Evolutionary conservation across 345 rosid genomes (phyloP).

Genomic region (Theobroma cacao): DNA sequence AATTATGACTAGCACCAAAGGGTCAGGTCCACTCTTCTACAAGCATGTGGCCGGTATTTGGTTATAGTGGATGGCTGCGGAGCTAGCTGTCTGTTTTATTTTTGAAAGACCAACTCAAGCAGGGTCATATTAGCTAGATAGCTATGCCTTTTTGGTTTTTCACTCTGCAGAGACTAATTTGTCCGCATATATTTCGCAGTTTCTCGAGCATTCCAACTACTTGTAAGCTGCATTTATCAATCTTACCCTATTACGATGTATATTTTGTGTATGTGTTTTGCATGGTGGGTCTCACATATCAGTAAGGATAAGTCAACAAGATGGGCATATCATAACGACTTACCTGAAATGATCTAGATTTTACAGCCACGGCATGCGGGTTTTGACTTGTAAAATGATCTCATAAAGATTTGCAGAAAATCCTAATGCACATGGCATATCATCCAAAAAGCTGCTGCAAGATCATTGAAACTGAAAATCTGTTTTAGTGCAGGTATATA

Average conservation of each 20-base stretch:
- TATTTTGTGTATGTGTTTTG: neutral
- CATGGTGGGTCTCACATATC: conserved; percentile 12
- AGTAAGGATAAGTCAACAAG: neutral
- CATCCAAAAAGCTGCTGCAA: conserved; percentile 23
- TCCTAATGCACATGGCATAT: conserved; percentile 26
- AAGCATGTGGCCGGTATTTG: neutral
- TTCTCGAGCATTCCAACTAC: conserved; percentile 1
- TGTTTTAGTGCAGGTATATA: neutral
- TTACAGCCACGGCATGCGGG: conserved; percentile 4
- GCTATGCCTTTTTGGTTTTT: neutral
- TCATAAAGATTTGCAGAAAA: conserved; percentile 1
- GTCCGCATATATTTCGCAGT: neutral
- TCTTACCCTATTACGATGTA: neutral
- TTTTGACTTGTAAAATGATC: conserved; percentile 8
- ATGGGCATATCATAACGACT: conserved; percentile 24
- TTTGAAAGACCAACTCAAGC: neutral
- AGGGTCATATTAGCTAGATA: neutral
- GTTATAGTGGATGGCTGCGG: neutral
- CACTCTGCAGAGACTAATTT: neutral
- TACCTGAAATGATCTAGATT: conserved; percentile 7
- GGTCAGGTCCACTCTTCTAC: neutral
- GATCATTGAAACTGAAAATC: conserved; percentile 6
- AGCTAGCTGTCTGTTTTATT: neutral
- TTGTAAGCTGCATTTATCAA: neutral
- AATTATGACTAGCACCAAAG: neutral